phyloP scores from a whole-genome alignment of 2,329 filamentous ascomycete genomes.

The Colletotrichum acutatum region DNA sequence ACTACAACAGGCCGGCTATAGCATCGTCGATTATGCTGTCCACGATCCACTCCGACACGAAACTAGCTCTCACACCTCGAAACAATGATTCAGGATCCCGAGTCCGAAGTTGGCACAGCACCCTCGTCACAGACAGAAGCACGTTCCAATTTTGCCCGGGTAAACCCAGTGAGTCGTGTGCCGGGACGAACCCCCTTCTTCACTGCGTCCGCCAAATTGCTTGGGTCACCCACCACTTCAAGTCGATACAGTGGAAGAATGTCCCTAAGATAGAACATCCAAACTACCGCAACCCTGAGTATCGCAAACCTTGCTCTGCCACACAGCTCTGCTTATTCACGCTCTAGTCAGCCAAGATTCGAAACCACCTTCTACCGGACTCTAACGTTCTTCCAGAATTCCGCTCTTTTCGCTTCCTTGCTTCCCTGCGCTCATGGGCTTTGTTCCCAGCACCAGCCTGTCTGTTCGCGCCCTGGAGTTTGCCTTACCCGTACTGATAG shows the following conservation, averaged over 20 bases:
- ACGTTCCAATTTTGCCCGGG: conserved; percentile 4
- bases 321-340: conserved; percentile 34
- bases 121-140: conserved; percentile 1
- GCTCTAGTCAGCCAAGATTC: conserved; percentile 30
- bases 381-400: conserved; percentile 21
- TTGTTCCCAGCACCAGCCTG: neutral
- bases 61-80: conserved; percentile 4
- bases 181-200: conserved; percentile 14
- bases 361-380: conserved; percentile 31
- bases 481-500: neutral
- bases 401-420: neutral
- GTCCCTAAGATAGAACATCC: conserved; percentile 18
- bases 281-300: conserved; percentile 1
- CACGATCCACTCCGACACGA: conserved; percentile 5
- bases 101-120: conserved; percentile 26
- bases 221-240: neutral
- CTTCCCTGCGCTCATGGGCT: neutral
- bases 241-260: neutral
- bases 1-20: neutral
- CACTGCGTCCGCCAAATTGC: neutral
- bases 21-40: neutral
- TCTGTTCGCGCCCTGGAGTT: neutral
- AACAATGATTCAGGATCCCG: conserved; percentile 13
- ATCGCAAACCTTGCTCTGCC: conserved; percentile 19
- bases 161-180: neutral